These are phyloP conservation scores for Letharia columbiana DNA, from an alignment of 495 filamentous ascomycete genomes.

Conservation along the genomic window DNA sequence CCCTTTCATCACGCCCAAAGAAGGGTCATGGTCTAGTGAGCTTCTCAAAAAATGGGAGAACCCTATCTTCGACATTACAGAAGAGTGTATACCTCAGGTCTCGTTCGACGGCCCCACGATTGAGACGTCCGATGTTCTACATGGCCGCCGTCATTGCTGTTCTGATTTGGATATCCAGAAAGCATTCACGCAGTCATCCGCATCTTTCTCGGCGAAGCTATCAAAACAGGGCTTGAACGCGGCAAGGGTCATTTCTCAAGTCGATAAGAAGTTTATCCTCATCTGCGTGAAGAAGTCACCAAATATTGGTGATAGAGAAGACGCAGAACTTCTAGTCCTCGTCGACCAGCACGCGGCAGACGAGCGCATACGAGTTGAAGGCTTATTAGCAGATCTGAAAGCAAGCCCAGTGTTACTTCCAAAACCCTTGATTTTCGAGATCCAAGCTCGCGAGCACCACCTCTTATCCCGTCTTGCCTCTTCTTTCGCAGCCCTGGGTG, in stretches of 20 bases:
- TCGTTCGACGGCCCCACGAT: constrained; percentile 24
- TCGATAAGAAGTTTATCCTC: constrained; percentile 86
- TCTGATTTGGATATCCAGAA: constrained; percentile 26
- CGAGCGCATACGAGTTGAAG: constrained; percentile 76
- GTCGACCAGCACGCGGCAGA: constrained; percentile 95
- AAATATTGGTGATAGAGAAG: neutral
- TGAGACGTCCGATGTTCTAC: constrained; percentile 18
- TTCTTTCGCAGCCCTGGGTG: constrained; percentile 64
- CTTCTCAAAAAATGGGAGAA: constrained; percentile 49
- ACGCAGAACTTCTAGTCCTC: constrained; percentile 48
- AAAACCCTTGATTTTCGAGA: constrained; percentile 52
- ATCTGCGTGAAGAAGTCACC: constrained; percentile 39
- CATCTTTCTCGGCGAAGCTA: constrained; percentile 42
- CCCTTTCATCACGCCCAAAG: constrained; percentile 1
- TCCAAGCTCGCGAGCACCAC: constrained; percentile 47
- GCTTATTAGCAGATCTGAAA: constrained; percentile 49
- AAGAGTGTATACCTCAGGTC: constrained; percentile 41
- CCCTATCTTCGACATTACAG: constrained; percentile 48
- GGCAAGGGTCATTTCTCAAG: constrained; percentile 66
- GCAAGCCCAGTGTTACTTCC: constrained; percentile 24
- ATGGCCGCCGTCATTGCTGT: constrained; percentile 22
- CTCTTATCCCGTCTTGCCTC: constrained; percentile 46
- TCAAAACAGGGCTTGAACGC: constrained; percentile 54
- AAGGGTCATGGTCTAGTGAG: constrained; percentile 34
- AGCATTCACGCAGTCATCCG: constrained; percentile 27